Percentiles rank a stretch among this genome's conserved stretches.
Conservation (phyloP, 1,284 basidiomycete species). For the Omphalotus olearius region DNA sequence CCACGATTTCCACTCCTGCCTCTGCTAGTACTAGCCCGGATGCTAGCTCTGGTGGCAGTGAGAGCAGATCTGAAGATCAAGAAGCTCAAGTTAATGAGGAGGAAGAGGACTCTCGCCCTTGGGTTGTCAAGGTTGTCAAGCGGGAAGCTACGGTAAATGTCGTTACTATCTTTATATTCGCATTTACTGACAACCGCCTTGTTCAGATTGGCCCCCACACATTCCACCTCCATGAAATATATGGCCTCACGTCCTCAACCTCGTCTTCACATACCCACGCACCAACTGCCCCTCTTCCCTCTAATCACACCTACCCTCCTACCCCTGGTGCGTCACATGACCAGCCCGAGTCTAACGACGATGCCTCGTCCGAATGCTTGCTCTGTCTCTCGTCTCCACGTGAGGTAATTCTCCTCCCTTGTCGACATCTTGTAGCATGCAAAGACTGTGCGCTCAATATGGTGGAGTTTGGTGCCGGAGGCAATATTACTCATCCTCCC, state of each 20-base stretch:
- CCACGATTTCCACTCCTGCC: slow-evolving; percentile 1
- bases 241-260: slow-evolving; percentile 71
- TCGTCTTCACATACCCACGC: slow-evolving; percentile 36
- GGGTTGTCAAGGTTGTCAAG: slow-evolving; percentile 88
- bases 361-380: slow-evolving; percentile 83
- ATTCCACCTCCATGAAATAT: slow-evolving; percentile 91
- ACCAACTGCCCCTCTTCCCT: slow-evolving; percentile 34
- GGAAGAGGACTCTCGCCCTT: slow-evolving; percentile 53
- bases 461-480: slow-evolving; percentile 92
- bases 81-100: slow-evolving; percentile 18
- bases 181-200: neutral
- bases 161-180: slow-evolving; percentile 14
- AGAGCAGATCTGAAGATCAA: slow-evolving; percentile 12
- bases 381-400: slow-evolving; percentile 82
- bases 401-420: slow-evolving; percentile 87
- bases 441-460: slow-evolving; percentile 90
- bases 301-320: slow-evolving; percentile 53
- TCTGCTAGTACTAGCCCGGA: neutral
- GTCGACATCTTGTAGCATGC: slow-evolving; percentile 88
- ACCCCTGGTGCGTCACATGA: slow-evolving; percentile 25
- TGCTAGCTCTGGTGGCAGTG: neutral
- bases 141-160: slow-evolving; percentile 71
- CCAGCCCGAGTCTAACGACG: slow-evolving; percentile 21
- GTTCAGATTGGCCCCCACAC: slow-evolving; percentile 81
- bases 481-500: slow-evolving; percentile 64